Percentiles rank a stretch among this genome's conserved stretches.
Conservation (phyloP, 2,329 filamentous ascomycete genomes). For the Penicillium digitatum region DNA sequence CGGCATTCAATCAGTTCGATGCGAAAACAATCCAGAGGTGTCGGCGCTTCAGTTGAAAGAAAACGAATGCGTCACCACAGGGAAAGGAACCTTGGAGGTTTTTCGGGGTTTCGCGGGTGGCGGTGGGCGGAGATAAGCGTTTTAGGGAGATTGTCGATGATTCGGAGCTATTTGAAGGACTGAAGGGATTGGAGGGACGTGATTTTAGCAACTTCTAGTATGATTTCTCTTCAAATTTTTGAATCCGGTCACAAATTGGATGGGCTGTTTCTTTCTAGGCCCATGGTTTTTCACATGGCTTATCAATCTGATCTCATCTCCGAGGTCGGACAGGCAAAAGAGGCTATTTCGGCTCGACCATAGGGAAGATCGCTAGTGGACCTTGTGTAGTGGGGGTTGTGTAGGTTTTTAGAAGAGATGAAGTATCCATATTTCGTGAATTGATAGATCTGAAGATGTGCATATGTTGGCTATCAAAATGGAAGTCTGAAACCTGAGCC, state of each 20-base stretch:
- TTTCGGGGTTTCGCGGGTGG: conserved; percentile 28
- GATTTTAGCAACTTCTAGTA: conserved; percentile 2
- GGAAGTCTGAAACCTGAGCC: neutral
- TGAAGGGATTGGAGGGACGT: neutral
- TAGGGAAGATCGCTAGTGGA: neutral
- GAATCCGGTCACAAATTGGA: neutral
- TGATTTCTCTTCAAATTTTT: conserved; percentile 3
- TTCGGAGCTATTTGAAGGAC: neutral
- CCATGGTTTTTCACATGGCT: conserved; percentile 12
- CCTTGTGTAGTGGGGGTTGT: neutral
- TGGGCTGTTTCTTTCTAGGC: neutral
- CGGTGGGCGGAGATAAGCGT: conserved; percentile 26
- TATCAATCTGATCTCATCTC: conserved; percentile 28
- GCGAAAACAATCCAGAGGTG: neutral
- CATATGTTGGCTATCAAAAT: neutral
- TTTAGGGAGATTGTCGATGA: neutral
- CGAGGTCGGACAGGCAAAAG: conserved; percentile 20
- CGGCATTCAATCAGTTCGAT: conserved; percentile 14
- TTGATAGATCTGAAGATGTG: neutral
- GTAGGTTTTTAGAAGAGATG: neutral
- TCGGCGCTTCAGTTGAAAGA: neutral
- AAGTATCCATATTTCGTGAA: no score
- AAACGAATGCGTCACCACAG: conserved; percentile 15
- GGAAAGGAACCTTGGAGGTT: conserved; percentile 22
- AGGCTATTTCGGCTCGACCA: neutral